Conservation (phyloP, 2,329 filamentous ascomycete genomes). For the Byssochlamys sp. region DNA sequence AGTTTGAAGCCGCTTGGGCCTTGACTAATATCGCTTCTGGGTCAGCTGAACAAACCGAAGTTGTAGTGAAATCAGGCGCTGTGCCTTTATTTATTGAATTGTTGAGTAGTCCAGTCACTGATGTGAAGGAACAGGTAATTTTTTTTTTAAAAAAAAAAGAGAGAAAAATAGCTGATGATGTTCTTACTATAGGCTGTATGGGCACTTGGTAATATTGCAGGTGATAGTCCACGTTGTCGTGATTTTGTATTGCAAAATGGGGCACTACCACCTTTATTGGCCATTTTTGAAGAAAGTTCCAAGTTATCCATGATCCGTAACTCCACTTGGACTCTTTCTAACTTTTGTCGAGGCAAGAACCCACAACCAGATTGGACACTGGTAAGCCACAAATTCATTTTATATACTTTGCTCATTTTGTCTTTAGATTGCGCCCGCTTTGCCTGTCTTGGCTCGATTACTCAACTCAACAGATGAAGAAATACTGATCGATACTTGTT, state of each 20-base stretch:
- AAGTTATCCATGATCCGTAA: constrained; percentile 99
- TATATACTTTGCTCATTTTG: too few relatives aligned
- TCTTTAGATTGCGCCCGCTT: constrained; percentile 75
- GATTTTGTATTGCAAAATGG: constrained; percentile 90
- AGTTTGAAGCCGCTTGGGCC: constrained; percentile 98
- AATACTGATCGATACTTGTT: constrained; percentile 96
- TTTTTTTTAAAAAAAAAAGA: too few relatives aligned
- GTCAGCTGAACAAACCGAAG: constrained; percentile 92
- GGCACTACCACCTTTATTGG: constrained; percentile 79
- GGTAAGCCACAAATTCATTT: too few relatives aligned
- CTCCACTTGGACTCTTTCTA: constrained; percentile 97
- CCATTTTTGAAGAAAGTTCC: constrained; percentile 86
- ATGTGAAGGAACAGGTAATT: constrained; percentile 95
- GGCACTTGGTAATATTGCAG: constrained; percentile 96
- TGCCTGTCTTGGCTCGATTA: constrained; percentile 90
- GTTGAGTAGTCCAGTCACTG: constrained; percentile 86
- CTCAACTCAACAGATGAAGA: constrained; percentile 98
- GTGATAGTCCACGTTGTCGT: constrained; percentile 92
- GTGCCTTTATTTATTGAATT: constrained; percentile 98
- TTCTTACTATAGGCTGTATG: constrained; percentile 98
- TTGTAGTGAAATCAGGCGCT: constrained; percentile 94
- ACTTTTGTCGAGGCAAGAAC: constrained; percentile 99
- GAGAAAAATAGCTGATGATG: too few relatives aligned
- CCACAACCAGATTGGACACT: constrained; percentile 96
- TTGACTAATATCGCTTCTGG: constrained; percentile 98